phyloP scores from a whole-genome alignment of 495 filamentous ascomycete species.

The Hypoxylon subgilvum region DNA sequence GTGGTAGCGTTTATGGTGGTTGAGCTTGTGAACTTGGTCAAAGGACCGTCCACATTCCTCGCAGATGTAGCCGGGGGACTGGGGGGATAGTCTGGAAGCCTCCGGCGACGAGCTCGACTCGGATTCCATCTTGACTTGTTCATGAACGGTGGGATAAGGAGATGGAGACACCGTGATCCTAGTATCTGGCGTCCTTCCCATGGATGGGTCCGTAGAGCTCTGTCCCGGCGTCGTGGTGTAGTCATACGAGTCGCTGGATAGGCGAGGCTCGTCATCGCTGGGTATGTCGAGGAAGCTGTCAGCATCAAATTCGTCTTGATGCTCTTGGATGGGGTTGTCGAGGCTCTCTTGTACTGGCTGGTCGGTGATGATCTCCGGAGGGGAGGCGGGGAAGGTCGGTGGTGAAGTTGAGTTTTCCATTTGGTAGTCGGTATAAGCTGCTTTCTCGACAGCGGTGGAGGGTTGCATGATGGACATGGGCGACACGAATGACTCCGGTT shows the following conservation, averaged over 20 bases:
- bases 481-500: slow-evolving; percentile 39
- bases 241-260: slow-evolving; percentile 43
- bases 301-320: slow-evolving; percentile 37
- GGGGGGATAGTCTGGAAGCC: slow-evolving; percentile 36
- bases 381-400: slow-evolving; percentile 22
- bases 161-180: slow-evolving; percentile 48
- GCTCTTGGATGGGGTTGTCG: slow-evolving; percentile 2
- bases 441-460: slow-evolving; percentile 48
- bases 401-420: slow-evolving; percentile 49
- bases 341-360: slow-evolving; percentile 27
- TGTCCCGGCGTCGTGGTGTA: slow-evolving; percentile 50
- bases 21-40: slow-evolving; percentile 56
- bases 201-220: slow-evolving; percentile 48
- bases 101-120: slow-evolving; percentile 38
- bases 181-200: slow-evolving; percentile 51
- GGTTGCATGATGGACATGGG: slow-evolving; percentile 57
- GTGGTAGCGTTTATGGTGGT: slow-evolving; percentile 59
- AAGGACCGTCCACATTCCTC: slow-evolving; percentile 52
- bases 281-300: slow-evolving; percentile 43
- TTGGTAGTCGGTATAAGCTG: slow-evolving; percentile 50
- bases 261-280: slow-evolving; percentile 38
- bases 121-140: slow-evolving; percentile 28
- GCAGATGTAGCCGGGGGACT: slow-evolving; percentile 45
- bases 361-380: slow-evolving; percentile 36
- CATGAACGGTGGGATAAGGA: slow-evolving; percentile 35